Evolutionary conservation across 2,329 filamentous ascomycete genomes (phyloP), one percentile per base, ranked within the genome.

Genomic region (Trichoderma citrinoviride): DNA sequence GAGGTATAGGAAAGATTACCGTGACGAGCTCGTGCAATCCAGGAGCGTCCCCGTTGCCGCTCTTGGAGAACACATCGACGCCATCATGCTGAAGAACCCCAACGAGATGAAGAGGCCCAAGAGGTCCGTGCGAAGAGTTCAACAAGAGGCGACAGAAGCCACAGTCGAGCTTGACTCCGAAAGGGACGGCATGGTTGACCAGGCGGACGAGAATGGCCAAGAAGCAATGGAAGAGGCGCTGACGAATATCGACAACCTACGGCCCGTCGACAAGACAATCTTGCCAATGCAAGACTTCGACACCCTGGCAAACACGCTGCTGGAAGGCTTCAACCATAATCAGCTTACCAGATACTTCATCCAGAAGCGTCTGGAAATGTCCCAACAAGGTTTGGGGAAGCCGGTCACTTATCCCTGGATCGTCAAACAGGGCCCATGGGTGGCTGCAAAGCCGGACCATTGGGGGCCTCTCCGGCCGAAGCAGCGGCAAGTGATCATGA

Each of bases 191-290:
- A 47, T 79, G 6, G 62, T 79, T 6, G 64, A 65, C 4, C 67
- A 73, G 1, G 68, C 70, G 10, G 70, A 76, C 33, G 68, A 66
- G 2, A 67, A 67, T 3, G 70, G 74, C 3, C 67, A 73, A 1
- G 72, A 66, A 2, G 29, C 69, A 1, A 57, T 67, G 2, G 72
- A 77, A 19, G 79, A 84, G 47, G 73, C 80, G 1, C 71, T 77
- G 55, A 70, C 73, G 3, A 82, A 83, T 65, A 80, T 87, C 19
- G 75, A 85, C 37, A 79, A 80, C 62, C 70, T 87, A 40, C 77
- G 77, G 43, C 85, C 84, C 1, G 65, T 63, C 1, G 75, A 77
- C 6, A 76, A 76, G 25, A 76, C 66, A 1, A 69, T 77, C 8
- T 64, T 86, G 5, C 70, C 75, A 1, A 69, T 73, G 40, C 73